Evolutionary conservation across 352 stramenopile genomes (phyloP).

Genomic region (Globisporangium abappressorium): DNA sequence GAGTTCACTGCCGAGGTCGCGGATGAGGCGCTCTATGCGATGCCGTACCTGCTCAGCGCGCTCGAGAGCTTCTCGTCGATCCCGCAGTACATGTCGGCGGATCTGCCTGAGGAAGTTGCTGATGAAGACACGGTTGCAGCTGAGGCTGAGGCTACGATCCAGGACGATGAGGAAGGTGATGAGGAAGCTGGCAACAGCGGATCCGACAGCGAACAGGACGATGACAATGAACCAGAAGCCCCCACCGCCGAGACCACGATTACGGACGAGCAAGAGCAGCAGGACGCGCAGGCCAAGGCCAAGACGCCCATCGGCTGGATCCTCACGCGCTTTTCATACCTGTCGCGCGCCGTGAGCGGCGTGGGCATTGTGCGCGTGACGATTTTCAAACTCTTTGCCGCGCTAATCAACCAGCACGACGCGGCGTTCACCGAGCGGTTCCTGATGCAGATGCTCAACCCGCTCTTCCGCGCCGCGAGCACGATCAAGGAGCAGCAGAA

Average conservation of each 20-base stretch:
- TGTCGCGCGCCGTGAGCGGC: slow-evolving; percentile 51
- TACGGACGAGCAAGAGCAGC: slow-evolving; percentile 34
- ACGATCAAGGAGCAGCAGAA: slow-evolving; percentile 49
- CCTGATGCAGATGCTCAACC: slow-evolving; percentile 83
- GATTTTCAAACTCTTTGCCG: slow-evolving; percentile 87
- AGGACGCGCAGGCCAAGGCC: slow-evolving; percentile 45
- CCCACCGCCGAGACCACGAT: slow-evolving; percentile 24
- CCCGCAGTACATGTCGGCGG: slow-evolving; percentile 44
- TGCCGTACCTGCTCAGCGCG: slow-evolving; percentile 64
- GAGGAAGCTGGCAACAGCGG: slow-evolving; percentile 10
- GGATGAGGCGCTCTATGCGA: slow-evolving; percentile 48
- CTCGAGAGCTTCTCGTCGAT: slow-evolving; percentile 52
- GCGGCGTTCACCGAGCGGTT: slow-evolving; percentile 46
- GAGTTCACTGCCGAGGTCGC: slow-evolving; percentile 49
- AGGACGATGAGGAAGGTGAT: slow-evolving; percentile 12
- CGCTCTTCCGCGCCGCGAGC: slow-evolving; percentile 68
- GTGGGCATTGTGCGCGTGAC: slow-evolving; percentile 59
- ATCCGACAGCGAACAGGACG: slow-evolving; percentile 8
- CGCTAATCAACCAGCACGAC: slow-evolving; percentile 59
- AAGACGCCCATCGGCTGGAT: slow-evolving; percentile 79
- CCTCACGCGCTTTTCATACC: slow-evolving; percentile 80
- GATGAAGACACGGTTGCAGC: slow-evolving; percentile 15
- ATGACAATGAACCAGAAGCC: slow-evolving; percentile 20
- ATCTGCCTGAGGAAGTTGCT: slow-evolving; percentile 14
- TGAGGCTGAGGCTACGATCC: slow-evolving; percentile 16